Evolutionary conservation across 1,284 basidiomycete species (phyloP), one percentile per base, ranked within the genome.

Genomic region (Ceratobasidium sp.): DNA sequence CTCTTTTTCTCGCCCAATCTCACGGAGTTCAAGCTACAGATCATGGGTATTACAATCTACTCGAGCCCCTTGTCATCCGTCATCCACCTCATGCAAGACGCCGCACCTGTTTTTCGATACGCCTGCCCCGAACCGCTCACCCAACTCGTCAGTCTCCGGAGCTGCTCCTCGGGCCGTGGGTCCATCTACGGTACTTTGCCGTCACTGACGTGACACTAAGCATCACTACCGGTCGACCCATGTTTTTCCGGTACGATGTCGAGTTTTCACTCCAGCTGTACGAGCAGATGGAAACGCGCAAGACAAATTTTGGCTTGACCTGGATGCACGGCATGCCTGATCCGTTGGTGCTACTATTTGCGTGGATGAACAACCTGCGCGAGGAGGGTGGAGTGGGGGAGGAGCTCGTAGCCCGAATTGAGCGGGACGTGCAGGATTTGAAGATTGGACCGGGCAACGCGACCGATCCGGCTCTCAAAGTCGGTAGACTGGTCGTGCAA

Each of bases 301-400:
- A 62, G 13, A 32, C 29, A 5, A 25, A 20, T 6, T 20, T 31
- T 29, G 58, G 58, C 6, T 29, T 62, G 10, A 27, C 32, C 4
- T 62, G 58, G 58, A 35, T 62, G 45, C 22, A 62, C 25, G 58
- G 58, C 27, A 35, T 62, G 20, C 58, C 58, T 22, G 58, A 62
- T 20, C 42, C 20, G 3, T 49, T 62, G 17, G 42, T 49, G n/a
- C 10, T 62, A 12, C 32, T 49, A 45, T n/a, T 62, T 2, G 57
- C 57, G 8, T 43, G 57, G 40, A 62, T 62, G 43, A 47, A 62
- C 17, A 49, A 31, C 25, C 38, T 62, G 17, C 43, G 22, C 7
- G 57, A 62, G 17, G 43, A 49, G n/a, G 15, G 25, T 34, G 57
- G 29, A 2, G 25, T 29, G 29, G 20, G n/a, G 7, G 43, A 35